A percentile compares a stretch with the other conserved stretches of the same genome.
These are phyloP conservation scores for Cytospora piceicola DNA, from an alignment of 2,329 filamentous ascomycete genomes.

Conservation along the genomic window DNA sequence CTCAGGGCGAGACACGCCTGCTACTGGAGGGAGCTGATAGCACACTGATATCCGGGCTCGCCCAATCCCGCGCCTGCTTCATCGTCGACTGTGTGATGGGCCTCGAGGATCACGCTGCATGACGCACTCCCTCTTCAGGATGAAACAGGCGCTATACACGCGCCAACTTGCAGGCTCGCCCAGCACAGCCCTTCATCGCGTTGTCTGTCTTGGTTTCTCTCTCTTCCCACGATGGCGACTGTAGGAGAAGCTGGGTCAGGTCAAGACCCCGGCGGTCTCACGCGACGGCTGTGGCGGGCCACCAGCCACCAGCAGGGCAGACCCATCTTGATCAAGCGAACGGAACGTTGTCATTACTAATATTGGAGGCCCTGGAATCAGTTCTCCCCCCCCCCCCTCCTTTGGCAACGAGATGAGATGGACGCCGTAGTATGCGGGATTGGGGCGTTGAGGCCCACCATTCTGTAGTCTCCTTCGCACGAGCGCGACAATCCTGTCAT, in stretches of 20 bases:
- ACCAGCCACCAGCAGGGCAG: neutral
- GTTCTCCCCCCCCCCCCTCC: too few species aligned
- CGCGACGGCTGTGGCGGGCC: neutral
- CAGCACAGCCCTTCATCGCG: neutral
- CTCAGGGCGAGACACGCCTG: neutral
- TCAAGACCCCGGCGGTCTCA: neutral
- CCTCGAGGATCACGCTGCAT: slow-evolving; percentile 19
- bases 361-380: neutral
- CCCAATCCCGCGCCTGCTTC: slow-evolving; percentile 5
- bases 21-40: slow-evolving; percentile 4
- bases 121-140: neutral
- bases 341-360: neutral
- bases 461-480: neutral
- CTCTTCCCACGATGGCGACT: neutral
- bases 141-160: neutral
- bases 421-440: neutral
- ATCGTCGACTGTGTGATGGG: slow-evolving; percentile 12
- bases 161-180: neutral
- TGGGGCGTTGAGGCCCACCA: neutral
- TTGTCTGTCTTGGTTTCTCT: too few species aligned
- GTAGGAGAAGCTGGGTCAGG: slow-evolving; percentile 5
- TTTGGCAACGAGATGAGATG: neutral
- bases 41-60: slow-evolving; percentile 1
- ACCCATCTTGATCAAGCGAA: neutral
- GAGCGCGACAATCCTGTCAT: neutral